phyloP scores from a whole-genome alignment of 345 rosid genomes.

The Ricinus communis region DNA sequence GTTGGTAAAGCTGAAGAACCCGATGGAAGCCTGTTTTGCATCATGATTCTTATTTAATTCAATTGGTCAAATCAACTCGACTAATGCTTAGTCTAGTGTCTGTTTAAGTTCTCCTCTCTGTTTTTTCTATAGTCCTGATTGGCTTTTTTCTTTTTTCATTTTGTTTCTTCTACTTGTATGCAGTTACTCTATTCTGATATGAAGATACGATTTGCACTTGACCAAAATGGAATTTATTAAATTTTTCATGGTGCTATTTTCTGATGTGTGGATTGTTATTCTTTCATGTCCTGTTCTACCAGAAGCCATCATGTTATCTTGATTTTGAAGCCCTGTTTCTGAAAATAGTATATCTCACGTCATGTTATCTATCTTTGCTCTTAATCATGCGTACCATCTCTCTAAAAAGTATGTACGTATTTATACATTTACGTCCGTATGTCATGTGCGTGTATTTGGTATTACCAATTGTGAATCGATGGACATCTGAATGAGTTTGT shows the following conservation, averaged over 20 bases:
- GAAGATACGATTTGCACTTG: neutral
- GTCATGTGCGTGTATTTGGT: neutral
- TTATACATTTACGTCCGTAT: no score
- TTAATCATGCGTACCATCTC: neutral
- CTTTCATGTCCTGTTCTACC: neutral
- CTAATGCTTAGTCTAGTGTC: neutral
- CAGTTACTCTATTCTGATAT: neutral
- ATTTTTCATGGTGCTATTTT: neutral
- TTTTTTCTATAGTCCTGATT: neutral
- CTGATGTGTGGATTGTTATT: no score
- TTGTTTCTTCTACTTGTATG: neutral
- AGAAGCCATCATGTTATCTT: neutral
- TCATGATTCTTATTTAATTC: neutral
- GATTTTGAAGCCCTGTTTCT: neutral
- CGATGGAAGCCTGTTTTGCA: no score
- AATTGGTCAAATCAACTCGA: neutral
- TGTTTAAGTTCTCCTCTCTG: neutral
- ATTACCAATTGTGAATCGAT: neutral
- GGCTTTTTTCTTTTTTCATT: neutral
- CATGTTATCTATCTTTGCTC: no score
- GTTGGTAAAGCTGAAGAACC: constrained; percentile 1
- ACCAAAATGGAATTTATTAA: neutral
- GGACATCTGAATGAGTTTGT: neutral
- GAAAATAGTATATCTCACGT: neutral
- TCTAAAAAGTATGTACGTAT: no score